Percentiles rank a stretch among this genome's conserved stretches.
Evolutionary conservation across 805 yeast species (phyloP).

Genomic region (Candida easanensis): DNA sequence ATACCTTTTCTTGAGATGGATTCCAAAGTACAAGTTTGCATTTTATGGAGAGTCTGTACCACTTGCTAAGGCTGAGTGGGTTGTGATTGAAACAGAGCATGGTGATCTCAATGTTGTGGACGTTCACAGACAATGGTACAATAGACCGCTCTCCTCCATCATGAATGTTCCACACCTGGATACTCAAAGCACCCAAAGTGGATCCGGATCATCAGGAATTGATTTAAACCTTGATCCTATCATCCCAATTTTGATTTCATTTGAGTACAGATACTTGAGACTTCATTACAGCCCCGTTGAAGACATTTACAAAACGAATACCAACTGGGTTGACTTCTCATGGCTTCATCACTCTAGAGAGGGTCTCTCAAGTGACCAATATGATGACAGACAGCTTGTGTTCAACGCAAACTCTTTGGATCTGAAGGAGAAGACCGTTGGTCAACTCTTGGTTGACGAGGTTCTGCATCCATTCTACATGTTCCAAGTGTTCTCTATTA

Average conservation of each 20-base stretch:
- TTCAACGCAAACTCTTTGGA: slow-evolving; percentile 79
- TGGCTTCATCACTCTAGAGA: slow-evolving; percentile 64
- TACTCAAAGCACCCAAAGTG: slow-evolving; percentile 11
- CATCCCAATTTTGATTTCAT: slow-evolving; percentile 65
- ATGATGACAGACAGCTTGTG: slow-evolving; percentile 65
- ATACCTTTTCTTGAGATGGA: slow-evolving; percentile 78
- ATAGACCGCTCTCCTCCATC: slow-evolving; percentile 68
- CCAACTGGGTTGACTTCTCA: slow-evolving; percentile 78
- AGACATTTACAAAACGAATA: slow-evolving; percentile 79
- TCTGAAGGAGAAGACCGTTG: slow-evolving; percentile 66
- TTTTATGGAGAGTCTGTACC: slow-evolving; percentile 65
- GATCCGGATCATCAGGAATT: slow-evolving; percentile 18
- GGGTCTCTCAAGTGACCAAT: slow-evolving; percentile 70
- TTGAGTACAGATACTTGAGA: slow-evolving; percentile 80
- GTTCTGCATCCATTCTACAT: slow-evolving; percentile 93
- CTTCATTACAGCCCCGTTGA: slow-evolving; percentile 84
- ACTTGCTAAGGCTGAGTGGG: slow-evolving; percentile 85
- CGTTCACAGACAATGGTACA: slow-evolving; percentile 60
- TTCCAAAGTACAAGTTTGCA: slow-evolving; percentile 70
- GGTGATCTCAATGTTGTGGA: slow-evolving; percentile 71
- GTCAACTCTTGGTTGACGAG: slow-evolving; percentile 74
- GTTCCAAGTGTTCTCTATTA: slow-evolving; percentile 88
- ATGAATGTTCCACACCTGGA: slow-evolving; percentile 38
- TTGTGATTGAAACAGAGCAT: slow-evolving; percentile 88
- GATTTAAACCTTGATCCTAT: slow-evolving; percentile 30